Evolutionary conservation across 768 basidiomycete species (phyloP), one percentile per base, ranked within the genome.

Genomic region (Fomitopsis serialis): DNA sequence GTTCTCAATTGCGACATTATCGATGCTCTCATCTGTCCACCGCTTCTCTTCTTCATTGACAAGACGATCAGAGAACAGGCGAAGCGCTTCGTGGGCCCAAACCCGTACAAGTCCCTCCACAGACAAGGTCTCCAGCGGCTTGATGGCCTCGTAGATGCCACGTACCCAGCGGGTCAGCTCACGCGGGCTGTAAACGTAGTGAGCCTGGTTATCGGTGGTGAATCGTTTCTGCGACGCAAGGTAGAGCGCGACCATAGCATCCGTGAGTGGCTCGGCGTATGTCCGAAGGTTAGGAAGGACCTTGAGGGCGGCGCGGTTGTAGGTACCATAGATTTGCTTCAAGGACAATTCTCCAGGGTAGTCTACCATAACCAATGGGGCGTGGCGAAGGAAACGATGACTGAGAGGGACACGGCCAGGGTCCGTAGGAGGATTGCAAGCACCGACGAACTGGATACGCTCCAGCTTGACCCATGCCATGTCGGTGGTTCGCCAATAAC

Each of bases 361-460:
- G 66, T 99, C 97, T 51, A 99, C 97, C 96, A 98, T 98, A 64
- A 99, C 81, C 22, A 99, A 77, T 0, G 97, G 97, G 0, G 96
- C 94, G 68, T 98, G 97, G 11, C 97, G 89, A 45, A 99, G 78
- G 84, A 99, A 99, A 54, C 97, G 86, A 68, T 97, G 94, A 55
- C 84, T 95, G 54, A 99, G 85, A 29, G 96, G 95, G n/a, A 98
- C 95, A 69, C 97, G 93, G 54, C 97, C 97, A 44, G 97, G 95
- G 72, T 99, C 97, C 17, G 97, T 98, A 2, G 97, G 97, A 22
- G 97, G 97, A 66, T 99, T 99, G 71, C 97, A 99, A 48, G 97
- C 97, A 46, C 97, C 97, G 43, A 99, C 97, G 66, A 99, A 98
- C 69, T 99, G 97, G 56, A 99, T 98, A n/a, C 97, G 84, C 68